A percentile compares a stretch with the other conserved stretches of the same genome.
Evolutionary conservation across 495 filamentous ascomycete genomes (phyloP).

Genomic region (Podospora pseudoanserina): DNA sequence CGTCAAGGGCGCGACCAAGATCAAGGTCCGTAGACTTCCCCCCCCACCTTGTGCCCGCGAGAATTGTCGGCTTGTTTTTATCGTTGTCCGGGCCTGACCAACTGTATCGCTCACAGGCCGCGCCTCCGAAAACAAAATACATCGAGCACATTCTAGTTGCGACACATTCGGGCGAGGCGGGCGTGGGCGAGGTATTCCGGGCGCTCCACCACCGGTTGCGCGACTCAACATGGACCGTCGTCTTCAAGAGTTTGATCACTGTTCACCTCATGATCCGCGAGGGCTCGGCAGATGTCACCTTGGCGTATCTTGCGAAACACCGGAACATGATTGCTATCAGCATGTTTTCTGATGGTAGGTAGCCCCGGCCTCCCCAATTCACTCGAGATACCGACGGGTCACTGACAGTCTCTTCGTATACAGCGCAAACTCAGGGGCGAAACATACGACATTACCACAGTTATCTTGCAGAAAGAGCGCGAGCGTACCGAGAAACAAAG

Average conservation of each 20-base stretch:
- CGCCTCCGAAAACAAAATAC: constrained; percentile 98
- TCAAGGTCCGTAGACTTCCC: constrained; percentile 62
- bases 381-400: constrained; percentile 6
- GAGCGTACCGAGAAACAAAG: constrained; percentile 75
- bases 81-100: constrained; percentile 12
- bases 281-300: constrained; percentile 82
- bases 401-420: not conserved
- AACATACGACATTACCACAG: constrained; percentile 91
- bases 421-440: constrained; percentile 90
- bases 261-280: constrained; percentile 97
- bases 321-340: constrained; percentile 81
- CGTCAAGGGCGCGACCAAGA: constrained; percentile 88
- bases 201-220: constrained; percentile 81
- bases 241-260: constrained; percentile 94
- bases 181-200: constrained; percentile 93
- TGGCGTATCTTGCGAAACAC: constrained; percentile 79
- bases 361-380: not conserved
- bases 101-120: constrained; percentile 56
- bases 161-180: constrained; percentile 90
- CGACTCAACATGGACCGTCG: constrained; percentile 95
- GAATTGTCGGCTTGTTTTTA: not conserved
- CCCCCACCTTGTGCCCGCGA: not conserved
- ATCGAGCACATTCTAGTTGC: constrained; percentile 97
- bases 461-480: constrained; percentile 79
- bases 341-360: constrained; percentile 86